Percentiles rank a stretch among this genome's conserved stretches.
Evolutionary conservation across 371 early-diverging fungal genomes (phyloP).

Genomic region (Syncephalastrum contaminatum): DNA sequence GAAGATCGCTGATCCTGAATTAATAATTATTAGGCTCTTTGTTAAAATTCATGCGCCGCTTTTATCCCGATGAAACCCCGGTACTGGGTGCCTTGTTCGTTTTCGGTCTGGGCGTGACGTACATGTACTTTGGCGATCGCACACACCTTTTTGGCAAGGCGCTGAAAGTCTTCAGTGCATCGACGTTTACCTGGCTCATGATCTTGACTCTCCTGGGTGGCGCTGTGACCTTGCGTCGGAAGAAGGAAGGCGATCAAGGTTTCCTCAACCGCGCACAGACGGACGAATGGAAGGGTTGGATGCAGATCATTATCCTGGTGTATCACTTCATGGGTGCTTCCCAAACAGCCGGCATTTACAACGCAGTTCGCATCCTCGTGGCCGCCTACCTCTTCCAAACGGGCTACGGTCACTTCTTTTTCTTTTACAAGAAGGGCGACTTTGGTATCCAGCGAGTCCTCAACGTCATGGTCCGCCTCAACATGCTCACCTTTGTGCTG

Average conservation of each 20-base stretch:
- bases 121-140: conserved; percentile 69
- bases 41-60: not conserved
- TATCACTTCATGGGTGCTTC: conserved; percentile 75
- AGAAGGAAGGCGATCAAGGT: conserved; percentile 47
- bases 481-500: conserved; percentile 65
- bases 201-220: conserved; percentile 45
- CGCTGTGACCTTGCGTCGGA: conserved; percentile 38
- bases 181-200: conserved; percentile 44
- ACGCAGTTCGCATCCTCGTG: conserved; percentile 67
- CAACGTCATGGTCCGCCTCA: conserved; percentile 65
- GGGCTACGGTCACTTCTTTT: conserved; percentile 76
- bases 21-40: not conserved
- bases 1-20: not conserved
- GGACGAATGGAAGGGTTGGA: conserved; percentile 89
- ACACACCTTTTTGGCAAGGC: conserved; percentile 67
- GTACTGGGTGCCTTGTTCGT: conserved; percentile 46
- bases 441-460: conserved; percentile 61
- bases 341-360: conserved; percentile 62
- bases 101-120: conserved; percentile 53
- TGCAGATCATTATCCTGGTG: conserved; percentile 76
- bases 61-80: not conserved
- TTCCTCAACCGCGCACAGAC: conserved; percentile 75
- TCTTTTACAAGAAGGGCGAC: conserved; percentile 67
- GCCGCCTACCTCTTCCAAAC: conserved; percentile 80
- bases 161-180: conserved; percentile 53